Evolutionary conservation across 1,284 basidiomycete species (phyloP).

Genomic region (Exsudoporus floridanus): DNA sequence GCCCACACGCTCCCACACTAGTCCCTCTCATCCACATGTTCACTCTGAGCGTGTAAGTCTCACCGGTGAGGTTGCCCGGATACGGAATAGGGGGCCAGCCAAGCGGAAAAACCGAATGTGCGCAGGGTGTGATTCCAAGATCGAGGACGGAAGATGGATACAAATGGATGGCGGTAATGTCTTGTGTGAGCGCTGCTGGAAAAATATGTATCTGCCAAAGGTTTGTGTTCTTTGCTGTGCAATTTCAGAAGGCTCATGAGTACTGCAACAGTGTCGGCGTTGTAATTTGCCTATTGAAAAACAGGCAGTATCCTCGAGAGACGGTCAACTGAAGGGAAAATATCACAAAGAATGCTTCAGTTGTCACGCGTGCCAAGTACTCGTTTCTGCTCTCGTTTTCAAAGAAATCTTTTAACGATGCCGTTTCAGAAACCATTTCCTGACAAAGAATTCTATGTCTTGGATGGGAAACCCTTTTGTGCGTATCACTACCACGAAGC

Average conservation of each 20-base stretch:
- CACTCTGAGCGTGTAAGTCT: slow-evolving; percentile 30
- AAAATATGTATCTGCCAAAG: slow-evolving; percentile 90
- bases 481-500: slow-evolving; percentile 89
- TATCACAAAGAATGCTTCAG: slow-evolving; percentile 89
- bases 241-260: slow-evolving; percentile 2
- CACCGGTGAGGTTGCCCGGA: slow-evolving; percentile 24
- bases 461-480: slow-evolving; percentile 83
- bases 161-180: slow-evolving; percentile 72
- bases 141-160: slow-evolving; percentile 81
- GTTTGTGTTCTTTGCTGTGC: slow-evolving; percentile 39
- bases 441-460: slow-evolving; percentile 85
- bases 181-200: slow-evolving; percentile 87
- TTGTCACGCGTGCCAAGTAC: slow-evolving; percentile 75
- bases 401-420: slow-evolving; percentile 2
- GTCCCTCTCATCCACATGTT: slow-evolving; percentile 41
- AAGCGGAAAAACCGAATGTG: slow-evolving; percentile 47
- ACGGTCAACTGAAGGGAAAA: slow-evolving; percentile 90
- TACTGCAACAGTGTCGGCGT: slow-evolving; percentile 65
- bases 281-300: slow-evolving; percentile 84
- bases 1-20: slow-evolving; percentile 55
- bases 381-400: slow-evolving; percentile 23
- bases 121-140: slow-evolving; percentile 62
- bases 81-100: slow-evolving; percentile 26
- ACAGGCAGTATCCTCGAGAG: slow-evolving; percentile 84
- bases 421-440: slow-evolving; percentile 75